Conservation (phyloP, 2,329 filamentous ascomycete species). For the Parastagonospora nodorum region DNA sequence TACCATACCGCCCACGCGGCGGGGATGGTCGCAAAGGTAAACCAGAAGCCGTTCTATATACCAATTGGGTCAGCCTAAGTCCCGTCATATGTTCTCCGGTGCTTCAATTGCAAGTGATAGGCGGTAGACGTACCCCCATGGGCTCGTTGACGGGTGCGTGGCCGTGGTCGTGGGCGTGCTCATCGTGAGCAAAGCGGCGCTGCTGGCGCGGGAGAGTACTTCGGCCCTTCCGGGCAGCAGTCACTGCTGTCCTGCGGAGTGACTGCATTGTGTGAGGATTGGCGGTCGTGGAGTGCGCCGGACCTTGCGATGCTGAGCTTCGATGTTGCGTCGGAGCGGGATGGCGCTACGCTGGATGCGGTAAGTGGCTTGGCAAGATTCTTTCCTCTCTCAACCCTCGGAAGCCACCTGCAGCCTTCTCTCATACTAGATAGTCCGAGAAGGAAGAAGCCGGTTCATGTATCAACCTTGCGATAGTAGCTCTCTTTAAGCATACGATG, state of each 20-base stretch:
- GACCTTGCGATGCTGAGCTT: slow-evolving; percentile 38
- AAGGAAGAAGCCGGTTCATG: too few species aligned
- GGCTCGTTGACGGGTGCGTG: slow-evolving; percentile 52
- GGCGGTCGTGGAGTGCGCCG: slow-evolving; percentile 23
- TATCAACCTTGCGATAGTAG: too few species aligned
- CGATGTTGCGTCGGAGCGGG: slow-evolving; percentile 26
- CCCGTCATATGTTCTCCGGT: neutral
- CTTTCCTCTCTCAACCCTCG: too few species aligned
- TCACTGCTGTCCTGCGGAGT: slow-evolving; percentile 50
- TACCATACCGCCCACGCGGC: slow-evolving; percentile 52
- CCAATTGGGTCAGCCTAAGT: slow-evolving; percentile 27
- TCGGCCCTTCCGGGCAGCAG: slow-evolving; percentile 48
- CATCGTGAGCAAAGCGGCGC: slow-evolving; percentile 49
- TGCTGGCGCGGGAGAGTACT: slow-evolving; percentile 43
- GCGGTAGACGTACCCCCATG: slow-evolving; percentile 54
- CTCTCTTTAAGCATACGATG: too few species aligned
- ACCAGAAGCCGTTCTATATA: slow-evolving; percentile 53
- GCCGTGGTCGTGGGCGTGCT: slow-evolving; percentile 42
- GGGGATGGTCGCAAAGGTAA: slow-evolving; percentile 54
- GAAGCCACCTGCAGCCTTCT: too few species aligned
- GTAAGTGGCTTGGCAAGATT: slow-evolving; percentile 8
- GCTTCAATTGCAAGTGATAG: slow-evolving; percentile 12
- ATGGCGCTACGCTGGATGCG: slow-evolving; percentile 10
- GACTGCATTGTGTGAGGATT: slow-evolving; percentile 50
- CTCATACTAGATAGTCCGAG: too few species aligned